phyloP scores from a whole-genome alignment of 495 filamentous ascomycete species.

The Diplogelasinospora grovesii region DNA sequence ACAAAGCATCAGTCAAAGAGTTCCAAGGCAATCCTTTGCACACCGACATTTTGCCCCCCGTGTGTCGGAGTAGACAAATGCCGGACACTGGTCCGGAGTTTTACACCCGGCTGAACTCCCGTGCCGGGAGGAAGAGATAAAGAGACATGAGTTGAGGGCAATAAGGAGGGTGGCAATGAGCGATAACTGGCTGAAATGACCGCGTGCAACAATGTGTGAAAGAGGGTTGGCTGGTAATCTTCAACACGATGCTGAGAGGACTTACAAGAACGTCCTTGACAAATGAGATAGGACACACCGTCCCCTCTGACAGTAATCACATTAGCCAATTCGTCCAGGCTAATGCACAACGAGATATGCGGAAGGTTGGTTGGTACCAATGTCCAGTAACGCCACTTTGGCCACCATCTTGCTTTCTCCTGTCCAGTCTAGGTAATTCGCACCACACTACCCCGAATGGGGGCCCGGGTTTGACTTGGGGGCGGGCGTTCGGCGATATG shows the following conservation, averaged over 20 bases:
- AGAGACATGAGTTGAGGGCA: conserved; percentile 2
- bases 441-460: not conserved
- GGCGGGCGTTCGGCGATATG: too few species aligned
- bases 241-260: conserved; percentile 4
- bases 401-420: conserved; percentile 12
- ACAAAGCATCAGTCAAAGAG: not conserved
- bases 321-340: conserved; percentile 34
- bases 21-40: too few species aligned
- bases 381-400: conserved; percentile 44
- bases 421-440: too few species aligned
- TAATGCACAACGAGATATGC: conserved; percentile 18
- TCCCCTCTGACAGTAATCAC: conserved; percentile 49
- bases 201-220: too few species aligned
- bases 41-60: too few species aligned
- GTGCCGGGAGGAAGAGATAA: conserved; percentile 7
- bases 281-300: conserved; percentile 64
- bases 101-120: too few species aligned
- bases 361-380: conserved; percentile 29
- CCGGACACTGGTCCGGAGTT: too few species aligned
- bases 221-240: not conserved
- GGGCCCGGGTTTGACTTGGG: not conserved
- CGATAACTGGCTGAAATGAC: too few species aligned
- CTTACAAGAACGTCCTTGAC: conserved; percentile 66
- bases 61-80: too few species aligned
- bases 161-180: conserved; percentile 6